Percentiles rank a stretch among this genome's conserved stretches.
Conservation (phyloP, 2,329 filamentous ascomycete genomes). For the Colletotrichum gloeosporioides region DNA sequence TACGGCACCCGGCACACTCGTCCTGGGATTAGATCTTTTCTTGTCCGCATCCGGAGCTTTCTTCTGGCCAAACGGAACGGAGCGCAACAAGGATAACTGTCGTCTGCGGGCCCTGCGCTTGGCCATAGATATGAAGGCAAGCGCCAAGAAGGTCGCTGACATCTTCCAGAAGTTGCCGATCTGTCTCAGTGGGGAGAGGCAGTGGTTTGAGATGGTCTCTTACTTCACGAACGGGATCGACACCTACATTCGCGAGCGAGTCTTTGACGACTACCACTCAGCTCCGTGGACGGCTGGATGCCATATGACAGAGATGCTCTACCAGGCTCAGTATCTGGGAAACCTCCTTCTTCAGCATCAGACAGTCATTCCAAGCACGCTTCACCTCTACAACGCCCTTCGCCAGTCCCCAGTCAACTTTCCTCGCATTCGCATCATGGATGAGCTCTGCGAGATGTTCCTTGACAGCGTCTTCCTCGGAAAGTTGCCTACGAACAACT, state of each 20-base stretch:
- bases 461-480: not conserved
- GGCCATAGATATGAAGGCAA: not conserved
- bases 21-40: not conserved
- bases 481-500: not conserved
- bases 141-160: not conserved
- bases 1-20: not conserved
- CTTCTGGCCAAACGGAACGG: not conserved
- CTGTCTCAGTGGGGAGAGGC: not conserved
- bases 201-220: not conserved
- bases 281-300: not conserved
- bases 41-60: not conserved
- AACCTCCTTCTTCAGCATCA: not conserved
- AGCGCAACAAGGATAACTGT: not conserved
- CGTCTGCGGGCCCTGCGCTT: not conserved
- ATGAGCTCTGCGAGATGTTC: not conserved
- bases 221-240: not conserved
- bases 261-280: not conserved
- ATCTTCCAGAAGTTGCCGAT: not conserved
- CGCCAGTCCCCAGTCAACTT: not conserved
- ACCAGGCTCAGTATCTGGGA: not conserved
- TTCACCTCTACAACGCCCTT: not conserved
- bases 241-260: not conserved
- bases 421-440: not conserved
- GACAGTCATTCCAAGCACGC: fast-evolving
- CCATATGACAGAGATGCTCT: not conserved